Evolutionary conservation across 2,329 filamentous ascomycete genomes (phyloP).

Genomic region (Trichophyton mentagrophytes): DNA sequence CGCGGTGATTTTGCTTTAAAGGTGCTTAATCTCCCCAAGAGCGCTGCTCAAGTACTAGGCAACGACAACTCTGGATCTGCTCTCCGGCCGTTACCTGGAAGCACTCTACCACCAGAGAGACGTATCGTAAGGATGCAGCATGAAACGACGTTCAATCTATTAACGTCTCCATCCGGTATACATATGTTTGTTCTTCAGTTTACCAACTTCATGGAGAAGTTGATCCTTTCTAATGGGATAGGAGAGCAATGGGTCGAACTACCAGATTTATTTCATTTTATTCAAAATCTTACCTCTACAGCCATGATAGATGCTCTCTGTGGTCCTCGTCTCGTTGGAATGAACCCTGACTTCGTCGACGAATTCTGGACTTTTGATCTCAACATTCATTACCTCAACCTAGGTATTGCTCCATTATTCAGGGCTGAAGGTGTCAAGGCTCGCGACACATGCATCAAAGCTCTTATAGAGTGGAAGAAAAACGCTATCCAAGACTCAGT

Average conservation of each 20-base stretch:
- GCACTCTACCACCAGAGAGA: neutral
- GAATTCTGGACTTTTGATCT: neutral
- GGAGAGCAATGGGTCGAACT: neutral
- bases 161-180: neutral
- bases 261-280: neutral
- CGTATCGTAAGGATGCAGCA: neutral
- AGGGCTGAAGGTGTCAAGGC: neutral
- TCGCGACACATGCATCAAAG: neutral
- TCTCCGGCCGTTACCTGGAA: neutral
- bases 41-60: neutral
- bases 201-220: neutral
- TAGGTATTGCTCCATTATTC: neutral
- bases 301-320: neutral
- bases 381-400: neutral
- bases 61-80: neutral
- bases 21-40: neutral
- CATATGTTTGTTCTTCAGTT: neutral
- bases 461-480: neutral
- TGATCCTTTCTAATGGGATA: neutral
- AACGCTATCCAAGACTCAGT: neutral
- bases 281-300: neutral
- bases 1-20: neutral
- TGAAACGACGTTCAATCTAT: neutral
- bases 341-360: neutral
- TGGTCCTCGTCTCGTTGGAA: neutral